Base-by-base conservation (phyloP, 2,329 filamentous ascomycete genomes). In the Colletotrichum incanum region DNA sequence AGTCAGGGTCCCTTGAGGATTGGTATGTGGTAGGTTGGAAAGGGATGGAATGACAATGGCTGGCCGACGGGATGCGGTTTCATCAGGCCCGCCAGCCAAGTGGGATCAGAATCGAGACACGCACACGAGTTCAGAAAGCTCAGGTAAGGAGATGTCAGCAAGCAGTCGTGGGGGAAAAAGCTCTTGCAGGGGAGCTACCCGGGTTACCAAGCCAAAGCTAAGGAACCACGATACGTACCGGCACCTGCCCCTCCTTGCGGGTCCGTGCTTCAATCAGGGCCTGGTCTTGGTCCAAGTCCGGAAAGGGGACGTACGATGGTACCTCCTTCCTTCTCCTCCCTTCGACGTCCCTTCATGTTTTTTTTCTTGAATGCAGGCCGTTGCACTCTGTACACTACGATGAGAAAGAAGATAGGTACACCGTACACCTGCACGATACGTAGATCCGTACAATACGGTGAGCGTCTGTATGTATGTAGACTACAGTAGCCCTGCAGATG, bases 51-150 rank as follows among this genome's bases (percentile, higher is more conserved):
- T 45, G 62, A 6, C 3, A 50, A 64, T 64, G 50, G 65, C 65
- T 14, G 34, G 64, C 34, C 31, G 34, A 59, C 55, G 54, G 56
- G 47, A 63, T 67, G 50, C 49, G 65, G 65, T 54, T 62, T 67
- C 65, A 67, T 54, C 39, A 54, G 59, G 41, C n/a, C 52, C 60
- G 16, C 50, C 34, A 16, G 47, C 31, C 45, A 34, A 60, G 58
- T 61, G 41, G 58, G 12, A 61, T 49, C 31, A 49, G 43, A 45
- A 61, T 47, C 41, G 43, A 61, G 58, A 37, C 43, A 31, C 23
- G 12, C 20, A 11, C 39, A 59, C 55, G 9, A 43, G 55, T 37
- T 20, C 58, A 63, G 47, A 23, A 18, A 52, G 47, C 61, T 64
- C 47, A 64, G 34, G 61, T 64, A 64, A 64, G 47, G 61, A 41